These are phyloP conservation scores for Boeremia lycopersici DNA, from an alignment of 2,329 filamentous ascomycete species.

Conservation along the genomic window DNA sequence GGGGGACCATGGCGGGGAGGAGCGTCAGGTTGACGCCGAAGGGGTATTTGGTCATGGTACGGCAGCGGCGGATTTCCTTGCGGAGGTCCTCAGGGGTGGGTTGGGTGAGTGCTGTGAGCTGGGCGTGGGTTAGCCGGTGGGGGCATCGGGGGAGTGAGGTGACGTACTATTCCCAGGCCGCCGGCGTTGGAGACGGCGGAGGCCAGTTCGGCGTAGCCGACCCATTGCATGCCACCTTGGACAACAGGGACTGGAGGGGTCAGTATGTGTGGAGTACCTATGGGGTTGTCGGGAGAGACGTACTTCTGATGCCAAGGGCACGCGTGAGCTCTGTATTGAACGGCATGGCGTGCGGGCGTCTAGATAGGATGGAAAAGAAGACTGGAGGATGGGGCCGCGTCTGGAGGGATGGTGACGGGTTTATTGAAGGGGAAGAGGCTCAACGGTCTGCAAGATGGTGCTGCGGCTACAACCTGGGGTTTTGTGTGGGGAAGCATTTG, in stretches of 20 bases:
- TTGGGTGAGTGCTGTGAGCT: conserved; percentile 86
- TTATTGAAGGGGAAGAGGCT: conserved; percentile 15
- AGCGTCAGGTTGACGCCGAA: conserved; percentile 97
- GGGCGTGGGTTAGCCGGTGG: conserved; percentile 19
- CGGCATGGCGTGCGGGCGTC: conserved; percentile 54
- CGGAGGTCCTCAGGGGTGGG: conserved; percentile 89
- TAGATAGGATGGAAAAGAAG: background rate
- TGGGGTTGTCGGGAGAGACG: conserved; percentile 1
- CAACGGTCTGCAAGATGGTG: conserved; percentile 15
- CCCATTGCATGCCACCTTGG: conserved; percentile 87
- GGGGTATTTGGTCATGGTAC: conserved; percentile 75
- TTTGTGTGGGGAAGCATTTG: conserved; percentile 32
- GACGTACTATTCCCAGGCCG: conserved; percentile 70
- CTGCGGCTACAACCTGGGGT: conserved; percentile 21
- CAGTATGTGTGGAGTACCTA: conserved; percentile 47
- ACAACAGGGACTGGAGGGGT: conserved; percentile 72
- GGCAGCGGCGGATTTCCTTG: conserved; percentile 88
- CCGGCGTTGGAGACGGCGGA: conserved; percentile 71
- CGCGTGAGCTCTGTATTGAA: conserved; percentile 69
- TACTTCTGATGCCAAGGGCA: conserved; percentile 62
- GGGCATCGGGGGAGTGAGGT: background rate
- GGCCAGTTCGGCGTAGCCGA: conserved; percentile 80
- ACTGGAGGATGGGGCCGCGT: background rate
- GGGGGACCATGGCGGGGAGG: conserved; percentile 84
- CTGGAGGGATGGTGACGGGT: background rate